phyloP scores from a whole-genome alignment of 345 rosid genomes.

The Angophora floribunda region DNA sequence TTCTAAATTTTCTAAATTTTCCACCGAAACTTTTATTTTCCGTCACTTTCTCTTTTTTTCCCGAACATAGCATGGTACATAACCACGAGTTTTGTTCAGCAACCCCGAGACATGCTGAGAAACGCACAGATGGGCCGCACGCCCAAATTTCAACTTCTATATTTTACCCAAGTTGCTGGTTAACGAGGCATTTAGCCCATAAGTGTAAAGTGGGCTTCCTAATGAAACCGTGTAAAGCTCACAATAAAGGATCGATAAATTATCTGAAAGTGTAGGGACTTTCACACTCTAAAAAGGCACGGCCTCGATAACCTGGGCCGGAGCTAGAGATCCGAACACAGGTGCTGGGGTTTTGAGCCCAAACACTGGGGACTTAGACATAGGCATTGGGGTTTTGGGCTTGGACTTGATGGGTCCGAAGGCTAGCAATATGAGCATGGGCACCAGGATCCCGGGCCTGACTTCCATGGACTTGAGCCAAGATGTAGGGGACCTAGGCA shows the following conservation, averaged over 20 bases:
- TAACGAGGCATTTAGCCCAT: neutral
- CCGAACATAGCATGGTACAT: neutral
- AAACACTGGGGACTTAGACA: neutral
- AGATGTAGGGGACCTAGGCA: neutral
- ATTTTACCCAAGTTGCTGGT: neutral
- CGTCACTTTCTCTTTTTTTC: neutral
- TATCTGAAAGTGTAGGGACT: neutral
- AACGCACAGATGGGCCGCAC: neutral
- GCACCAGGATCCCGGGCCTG: neutral
- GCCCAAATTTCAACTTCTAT: neutral
- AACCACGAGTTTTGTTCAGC: neutral
- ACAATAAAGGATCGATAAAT: neutral
- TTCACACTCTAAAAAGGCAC: neutral
- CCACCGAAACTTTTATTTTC: neutral
- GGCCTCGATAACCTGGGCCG: neutral
- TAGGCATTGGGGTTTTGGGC: neutral
- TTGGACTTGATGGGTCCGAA: accelerated
- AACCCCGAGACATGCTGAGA: neutral
- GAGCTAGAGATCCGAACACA: neutral
- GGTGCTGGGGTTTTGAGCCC: neutral
- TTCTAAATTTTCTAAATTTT: neutral
- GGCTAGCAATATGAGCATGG: neutral
- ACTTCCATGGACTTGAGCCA: neutral
- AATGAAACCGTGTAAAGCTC: neutral
- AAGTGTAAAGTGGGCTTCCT: neutral